Evolutionary conservation across 2,329 filamentous ascomycete species (phyloP).

Genomic region (Fusarium duplospermum): DNA sequence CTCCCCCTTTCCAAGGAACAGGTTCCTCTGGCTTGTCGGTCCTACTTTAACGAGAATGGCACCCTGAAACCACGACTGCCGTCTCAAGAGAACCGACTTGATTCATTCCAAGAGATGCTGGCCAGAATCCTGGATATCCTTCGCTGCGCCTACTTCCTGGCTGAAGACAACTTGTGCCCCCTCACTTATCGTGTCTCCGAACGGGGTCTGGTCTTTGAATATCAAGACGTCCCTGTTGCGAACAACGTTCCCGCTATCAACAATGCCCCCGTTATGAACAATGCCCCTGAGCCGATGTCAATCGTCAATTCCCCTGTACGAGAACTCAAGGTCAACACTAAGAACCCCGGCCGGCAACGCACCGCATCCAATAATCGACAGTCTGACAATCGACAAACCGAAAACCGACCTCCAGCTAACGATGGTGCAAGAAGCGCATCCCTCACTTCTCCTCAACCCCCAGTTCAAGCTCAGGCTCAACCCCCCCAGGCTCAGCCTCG

Average conservation of each 20-base stretch:
- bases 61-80: constrained; percentile 55
- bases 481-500: constrained; percentile 15
- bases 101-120: constrained; percentile 52
- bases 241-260: background rate
- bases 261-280: background rate
- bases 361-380: constrained; percentile 18
- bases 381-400: constrained; percentile 19
- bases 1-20: constrained; percentile 54
- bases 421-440: constrained; percentile 11
- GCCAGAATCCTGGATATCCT: constrained; percentile 62
- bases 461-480: background rate
- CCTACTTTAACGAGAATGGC: constrained; percentile 50
- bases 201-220: constrained; percentile 49
- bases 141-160: constrained; percentile 61
- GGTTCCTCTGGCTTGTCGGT: constrained; percentile 55
- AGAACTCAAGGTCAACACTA: constrained; percentile 15
- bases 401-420: constrained; percentile 6
- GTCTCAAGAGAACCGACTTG: constrained; percentile 47
- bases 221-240: constrained; percentile 32
- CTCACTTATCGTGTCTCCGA: constrained; percentile 47
- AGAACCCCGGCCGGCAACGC: constrained; percentile 16
- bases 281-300: constrained; percentile 21
- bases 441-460: constrained; percentile 4
- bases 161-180: constrained; percentile 55
- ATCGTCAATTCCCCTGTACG: constrained; percentile 28